Percentiles rank a stretch among this genome's conserved stretches.
Conservation (phyloP, 2,329 filamentous ascomycete species). For the Orbilia javanica region DNA sequence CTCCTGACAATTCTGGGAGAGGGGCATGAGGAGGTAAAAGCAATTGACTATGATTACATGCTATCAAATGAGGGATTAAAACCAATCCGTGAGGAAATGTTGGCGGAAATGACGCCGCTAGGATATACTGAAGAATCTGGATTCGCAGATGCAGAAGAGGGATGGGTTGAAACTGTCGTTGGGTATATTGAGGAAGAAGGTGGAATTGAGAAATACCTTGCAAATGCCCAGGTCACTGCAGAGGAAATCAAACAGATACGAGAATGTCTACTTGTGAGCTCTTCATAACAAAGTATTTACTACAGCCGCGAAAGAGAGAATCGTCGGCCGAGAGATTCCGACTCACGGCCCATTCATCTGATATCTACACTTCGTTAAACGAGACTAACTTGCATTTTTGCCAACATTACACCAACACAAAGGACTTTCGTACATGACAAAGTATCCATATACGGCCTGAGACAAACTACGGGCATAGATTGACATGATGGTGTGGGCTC, state of each 20-base stretch:
- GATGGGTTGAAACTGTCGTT: constrained; percentile 74
- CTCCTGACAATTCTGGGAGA: constrained; percentile 72
- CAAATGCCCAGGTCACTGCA: constrained; percentile 71
- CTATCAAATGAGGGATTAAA: constrained; percentile 74
- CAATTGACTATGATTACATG: constrained; percentile 79
- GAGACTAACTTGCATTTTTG: not conserved
- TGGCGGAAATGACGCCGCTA: constrained; percentile 77
- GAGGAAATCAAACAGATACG: constrained; percentile 29
- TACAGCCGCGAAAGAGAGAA: not conserved
- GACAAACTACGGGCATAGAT: constrained; percentile 1
- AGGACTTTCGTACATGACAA: too few species aligned
- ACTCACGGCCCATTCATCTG: too few species aligned
- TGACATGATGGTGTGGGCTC: constrained; percentile 5
- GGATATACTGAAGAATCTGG: constrained; percentile 75
- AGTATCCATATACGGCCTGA: too few species aligned
- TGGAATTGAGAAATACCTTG: constrained; percentile 75
- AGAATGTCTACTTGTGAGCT: constrained; percentile 21
- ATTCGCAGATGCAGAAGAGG: constrained; percentile 76
- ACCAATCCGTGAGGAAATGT: constrained; percentile 73
- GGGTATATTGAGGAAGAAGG: constrained; percentile 75
- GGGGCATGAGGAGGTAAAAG: constrained; percentile 64
- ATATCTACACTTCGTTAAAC: too few species aligned
- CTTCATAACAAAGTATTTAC: not conserved
- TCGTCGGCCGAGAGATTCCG: not conserved
- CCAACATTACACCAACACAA: not conserved